phyloP scores from a whole-genome alignment of 257 asterid species.

The Solanum sejunctum region DNA sequence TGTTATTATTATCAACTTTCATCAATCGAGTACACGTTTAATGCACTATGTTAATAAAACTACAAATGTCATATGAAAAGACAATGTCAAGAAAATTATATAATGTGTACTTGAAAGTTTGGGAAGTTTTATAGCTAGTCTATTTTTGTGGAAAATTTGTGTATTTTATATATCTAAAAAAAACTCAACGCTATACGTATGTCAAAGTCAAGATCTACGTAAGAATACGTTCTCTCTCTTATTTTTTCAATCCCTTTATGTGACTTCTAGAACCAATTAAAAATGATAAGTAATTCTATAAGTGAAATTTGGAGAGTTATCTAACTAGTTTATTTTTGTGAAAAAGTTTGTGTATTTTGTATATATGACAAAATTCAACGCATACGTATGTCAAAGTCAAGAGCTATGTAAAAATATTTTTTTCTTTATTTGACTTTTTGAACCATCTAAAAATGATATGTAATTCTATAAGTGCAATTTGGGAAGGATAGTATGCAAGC shows the following conservation, averaged over 20 bases:
- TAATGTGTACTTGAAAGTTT: not conserved
- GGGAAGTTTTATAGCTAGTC: not conserved
- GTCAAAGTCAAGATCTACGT: not conserved
- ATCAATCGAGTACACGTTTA: not conserved
- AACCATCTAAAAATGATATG: no score
- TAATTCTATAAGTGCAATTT: no score
- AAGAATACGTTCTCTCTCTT: not conserved
- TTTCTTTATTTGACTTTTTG: not conserved
- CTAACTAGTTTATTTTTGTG: not conserved
- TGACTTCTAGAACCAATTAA: no score
- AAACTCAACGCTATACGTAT: not conserved
- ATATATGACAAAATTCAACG: not conserved
- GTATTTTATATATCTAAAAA: not conserved
- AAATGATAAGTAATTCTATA: no score
- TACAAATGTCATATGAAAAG: not conserved
- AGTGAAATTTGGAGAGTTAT: not conserved
- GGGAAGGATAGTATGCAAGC: no score
- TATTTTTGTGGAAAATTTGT: not conserved
- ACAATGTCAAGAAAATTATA: not conserved
- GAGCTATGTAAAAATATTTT: not conserved
- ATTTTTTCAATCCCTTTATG: no score
- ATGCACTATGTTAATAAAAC: not conserved
- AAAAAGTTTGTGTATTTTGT: not conserved
- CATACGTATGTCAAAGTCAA: not conserved
- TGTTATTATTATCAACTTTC: not conserved